Base-by-base conservation (phyloP, 2,329 filamentous ascomycete genomes). In the Phaeosphaeria sp. region DNA sequence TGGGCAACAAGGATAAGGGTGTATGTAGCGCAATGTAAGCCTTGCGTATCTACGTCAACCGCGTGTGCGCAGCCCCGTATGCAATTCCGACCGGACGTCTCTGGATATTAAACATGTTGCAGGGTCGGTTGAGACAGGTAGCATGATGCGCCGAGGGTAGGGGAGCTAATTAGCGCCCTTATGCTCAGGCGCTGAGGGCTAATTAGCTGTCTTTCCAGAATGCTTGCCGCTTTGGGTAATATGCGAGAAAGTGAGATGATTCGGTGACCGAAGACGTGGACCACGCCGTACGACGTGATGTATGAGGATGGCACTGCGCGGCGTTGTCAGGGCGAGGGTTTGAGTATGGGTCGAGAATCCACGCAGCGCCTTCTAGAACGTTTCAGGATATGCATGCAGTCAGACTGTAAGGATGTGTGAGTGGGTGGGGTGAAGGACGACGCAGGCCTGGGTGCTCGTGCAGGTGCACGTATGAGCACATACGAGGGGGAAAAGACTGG, bases 321-420 rank as follows among this genome's bases (percentile, higher is more conserved):
- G n/a, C n/a, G n/a, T n/a, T n/a, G n/a, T n/a, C n/a, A n/a, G n/a
- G n/a, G n/a, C n/a, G n/a, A n/a, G n/a, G n/a, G n/a, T n/a, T n/a
- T n/a, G n/a, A n/a, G n/a, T n/a, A n/a, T 36, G 30, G 42, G 18
- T 44, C 15, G 9, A 13, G 72, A 72, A 56, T 70, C 70, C 42
- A 72, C 72, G 30, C 30, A 13, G 8, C 30, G 11, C 8, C 30
- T 36, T 36, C 30, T 13, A 36, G 30, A 36, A 36, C 11, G 40
- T 43, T 43, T 43, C 40, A 43, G 20, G 6, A 43, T 43, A 43
- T 43, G 40, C 20, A 43, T 18, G 40, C 20, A n/a, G 40, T 43
- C 7, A 43, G 40, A 18, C 17, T 43, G 40, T 43, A 9, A 18
- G 40, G n/a, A n/a, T n/a, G n/a, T n/a, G 20, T 43, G 40, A 13